A percentile compares a stretch with the other conserved stretches of the same genome.
Evolutionary conservation across 1,284 basidiomycete species (phyloP).

Genomic region (Ganoderma lingzhi): DNA sequence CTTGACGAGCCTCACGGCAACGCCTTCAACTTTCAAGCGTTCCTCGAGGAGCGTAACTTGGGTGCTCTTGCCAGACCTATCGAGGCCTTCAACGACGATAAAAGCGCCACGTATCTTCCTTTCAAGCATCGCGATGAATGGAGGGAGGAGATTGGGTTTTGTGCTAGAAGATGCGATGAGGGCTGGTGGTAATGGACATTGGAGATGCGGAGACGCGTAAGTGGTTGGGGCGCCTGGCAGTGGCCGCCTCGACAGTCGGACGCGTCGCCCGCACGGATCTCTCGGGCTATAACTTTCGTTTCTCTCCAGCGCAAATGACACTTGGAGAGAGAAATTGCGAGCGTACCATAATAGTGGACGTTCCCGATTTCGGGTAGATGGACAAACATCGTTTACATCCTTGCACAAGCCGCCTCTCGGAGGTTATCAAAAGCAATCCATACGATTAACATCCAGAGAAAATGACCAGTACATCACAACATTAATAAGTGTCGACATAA

Average conservation of each 20-base stretch:
- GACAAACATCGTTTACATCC: no score
- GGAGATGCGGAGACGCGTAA: not conserved
- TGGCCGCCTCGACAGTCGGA: no score
- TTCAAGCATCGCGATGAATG: constrained; percentile 36
- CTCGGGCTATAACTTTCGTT: not conserved
- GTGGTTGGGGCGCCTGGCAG: not conserved
- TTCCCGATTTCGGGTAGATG: no score
- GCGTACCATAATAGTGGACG: no score
- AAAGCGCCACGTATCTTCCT: constrained; percentile 82
- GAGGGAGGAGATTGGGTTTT: not conserved
- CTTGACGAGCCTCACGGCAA: constrained; percentile 68
- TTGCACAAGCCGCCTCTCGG: no score
- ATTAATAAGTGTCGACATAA: not conserved
- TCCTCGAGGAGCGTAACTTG: constrained; percentile 74
- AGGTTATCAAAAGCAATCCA: not conserved
- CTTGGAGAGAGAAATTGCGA: no score
- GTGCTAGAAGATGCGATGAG: not conserved
- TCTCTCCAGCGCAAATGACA: not conserved
- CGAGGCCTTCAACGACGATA: constrained; percentile 94
- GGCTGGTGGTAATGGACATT: no score
- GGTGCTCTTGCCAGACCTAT: constrained; percentile 92
- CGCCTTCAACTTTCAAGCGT: constrained; percentile 51
- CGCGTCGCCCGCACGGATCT: not conserved
- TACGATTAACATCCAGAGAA: not conserved
- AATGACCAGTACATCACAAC: not conserved